Percentiles rank a stretch among this genome's conserved stretches.
Conservation (phyloP, 2,329 filamentous ascomycete species). For the Thelonectria discophora region DNA sequence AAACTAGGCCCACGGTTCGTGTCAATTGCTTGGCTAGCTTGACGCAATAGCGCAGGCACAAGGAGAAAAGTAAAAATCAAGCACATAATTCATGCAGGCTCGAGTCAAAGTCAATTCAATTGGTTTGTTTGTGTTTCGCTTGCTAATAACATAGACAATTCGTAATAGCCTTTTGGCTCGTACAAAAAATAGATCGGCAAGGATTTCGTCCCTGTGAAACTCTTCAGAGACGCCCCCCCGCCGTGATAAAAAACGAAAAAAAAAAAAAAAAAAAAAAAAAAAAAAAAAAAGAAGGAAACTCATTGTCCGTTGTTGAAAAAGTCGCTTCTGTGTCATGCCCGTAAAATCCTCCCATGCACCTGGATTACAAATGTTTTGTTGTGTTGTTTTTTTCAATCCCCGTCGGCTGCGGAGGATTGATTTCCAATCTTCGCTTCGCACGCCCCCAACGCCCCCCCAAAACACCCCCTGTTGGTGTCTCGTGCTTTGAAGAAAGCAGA, state of each 20-base stretch:
- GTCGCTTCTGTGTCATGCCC: constrained; percentile 16
- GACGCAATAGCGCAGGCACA: neutral
- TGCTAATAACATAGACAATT: neutral
- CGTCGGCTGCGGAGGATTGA: neutral
- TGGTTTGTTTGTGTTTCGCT: constrained; percentile 9
- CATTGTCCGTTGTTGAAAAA: neutral
- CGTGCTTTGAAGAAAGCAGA: neutral
- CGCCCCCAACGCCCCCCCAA: too few relatives aligned
- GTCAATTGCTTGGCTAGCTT: neutral
- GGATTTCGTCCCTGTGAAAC: neutral
- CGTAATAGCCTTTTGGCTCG: constrained; percentile 9
- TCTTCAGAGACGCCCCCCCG: neutral
- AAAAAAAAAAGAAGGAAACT: too few relatives aligned
- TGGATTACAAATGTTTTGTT: constrained; percentile 1
- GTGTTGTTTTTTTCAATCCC: neutral
- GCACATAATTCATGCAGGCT: neutral
- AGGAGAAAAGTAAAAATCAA: neutral
- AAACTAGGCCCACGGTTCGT: neutral
- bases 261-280: neutral
- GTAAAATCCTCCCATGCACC: constrained; percentile 19
- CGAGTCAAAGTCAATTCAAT: constrained; percentile 4
- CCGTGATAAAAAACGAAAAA: neutral
- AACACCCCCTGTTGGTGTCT: neutral
- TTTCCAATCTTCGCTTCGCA: constrained; percentile 3
- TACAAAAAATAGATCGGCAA: neutral